Evolutionary conservation across 2,329 filamentous ascomycete genomes (phyloP).

Genomic region (Gyromitra esculenta): DNA sequence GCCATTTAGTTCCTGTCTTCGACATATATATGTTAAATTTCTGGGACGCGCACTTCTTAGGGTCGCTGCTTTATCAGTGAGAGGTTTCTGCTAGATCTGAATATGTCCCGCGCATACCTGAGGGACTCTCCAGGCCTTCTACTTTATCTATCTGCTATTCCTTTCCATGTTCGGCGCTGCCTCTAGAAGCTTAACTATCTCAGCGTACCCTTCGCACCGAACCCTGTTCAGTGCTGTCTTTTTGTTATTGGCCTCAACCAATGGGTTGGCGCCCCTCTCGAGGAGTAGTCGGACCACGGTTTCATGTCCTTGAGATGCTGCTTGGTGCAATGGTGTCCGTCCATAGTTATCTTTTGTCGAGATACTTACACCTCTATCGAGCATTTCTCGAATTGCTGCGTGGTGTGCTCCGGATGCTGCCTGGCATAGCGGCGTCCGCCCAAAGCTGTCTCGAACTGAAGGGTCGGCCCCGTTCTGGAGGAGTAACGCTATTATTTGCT

Average conservation of each 20-base stretch:
- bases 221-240: constrained; percentile 8
- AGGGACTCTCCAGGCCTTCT: background rate
- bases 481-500: background rate
- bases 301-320: background rate
- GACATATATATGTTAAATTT: too few species aligned
- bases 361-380: background rate
- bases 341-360: background rate
- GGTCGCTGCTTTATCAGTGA: too few species aligned
- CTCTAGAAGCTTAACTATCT: background rate
- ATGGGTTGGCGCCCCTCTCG: constrained; percentile 4
- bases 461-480: background rate
- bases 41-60: too few species aligned
- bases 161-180: background rate
- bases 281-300: background rate
- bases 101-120: background rate
- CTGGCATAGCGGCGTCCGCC: constrained; percentile 12
- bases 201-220: background rate
- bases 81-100: background rate
- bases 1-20: too few species aligned
- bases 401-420: constrained; percentile 20
- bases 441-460: background rate
- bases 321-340: constrained; percentile 6
- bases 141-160: background rate
- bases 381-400: background rate
- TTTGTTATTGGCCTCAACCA: background rate